Conservation (phyloP, 73 alveolate species). For the Uronychia binucleata region DNA sequence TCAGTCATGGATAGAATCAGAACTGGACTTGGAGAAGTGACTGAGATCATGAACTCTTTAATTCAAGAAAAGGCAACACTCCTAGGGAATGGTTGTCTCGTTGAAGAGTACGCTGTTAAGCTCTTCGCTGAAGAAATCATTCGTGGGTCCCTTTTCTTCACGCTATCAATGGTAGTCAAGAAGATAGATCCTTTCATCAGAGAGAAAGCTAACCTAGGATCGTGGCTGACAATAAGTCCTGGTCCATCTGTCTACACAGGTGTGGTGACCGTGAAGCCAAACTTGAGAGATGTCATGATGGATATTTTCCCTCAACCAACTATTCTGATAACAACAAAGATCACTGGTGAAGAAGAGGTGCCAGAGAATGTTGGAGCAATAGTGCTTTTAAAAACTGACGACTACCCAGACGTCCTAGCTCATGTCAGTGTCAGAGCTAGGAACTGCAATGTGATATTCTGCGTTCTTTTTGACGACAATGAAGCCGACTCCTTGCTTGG, state of each 20-base stretch:
- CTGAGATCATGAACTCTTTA: neutral
- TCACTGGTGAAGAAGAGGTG: constrained; percentile 93
- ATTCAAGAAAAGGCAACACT: neutral
- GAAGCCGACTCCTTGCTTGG: constrained; percentile 39
- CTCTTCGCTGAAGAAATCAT: constrained; percentile 81
- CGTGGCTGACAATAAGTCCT: constrained; percentile 84
- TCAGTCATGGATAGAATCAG: constrained; percentile 62
- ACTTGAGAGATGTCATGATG: constrained; percentile 70
- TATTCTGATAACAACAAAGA: constrained; percentile 75
- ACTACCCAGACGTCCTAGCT: constrained; percentile 90
- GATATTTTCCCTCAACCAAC: constrained; percentile 70
- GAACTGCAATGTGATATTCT: constrained; percentile 76
- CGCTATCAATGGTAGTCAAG: constrained; percentile 77
- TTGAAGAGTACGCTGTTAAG: constrained; percentile 58
- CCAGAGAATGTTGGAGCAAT: constrained; percentile 84
- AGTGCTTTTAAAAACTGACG: constrained; percentile 67
- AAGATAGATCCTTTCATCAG: constrained; percentile 80
- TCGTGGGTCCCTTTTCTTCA: constrained; percentile 87
- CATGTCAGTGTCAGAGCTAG: constrained; percentile 94
- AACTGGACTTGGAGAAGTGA: constrained; percentile 48
- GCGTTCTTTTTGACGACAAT: constrained; percentile 78
- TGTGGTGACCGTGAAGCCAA: constrained; percentile 55
- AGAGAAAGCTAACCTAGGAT: constrained; percentile 73
- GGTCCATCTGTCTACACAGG: constrained; percentile 74
- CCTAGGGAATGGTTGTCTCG: constrained; percentile 42